These are phyloP conservation scores for Podospora tetraspora DNA, from an alignment of 495 filamentous ascomycete genomes.

Conservation along the genomic window DNA sequence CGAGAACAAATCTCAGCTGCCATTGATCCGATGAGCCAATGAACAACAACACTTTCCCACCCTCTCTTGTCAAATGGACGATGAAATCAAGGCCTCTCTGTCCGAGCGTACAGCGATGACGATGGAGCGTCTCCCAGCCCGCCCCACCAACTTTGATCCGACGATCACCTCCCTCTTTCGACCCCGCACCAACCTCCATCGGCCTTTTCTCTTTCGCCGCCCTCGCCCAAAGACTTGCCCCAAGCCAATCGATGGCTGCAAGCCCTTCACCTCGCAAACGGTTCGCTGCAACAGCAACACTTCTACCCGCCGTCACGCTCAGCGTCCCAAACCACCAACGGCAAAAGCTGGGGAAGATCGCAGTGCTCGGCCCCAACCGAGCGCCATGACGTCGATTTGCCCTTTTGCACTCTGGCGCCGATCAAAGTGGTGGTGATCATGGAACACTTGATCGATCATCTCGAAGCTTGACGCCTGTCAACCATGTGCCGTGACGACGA, in stretches of 20 bases:
- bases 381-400: neutral
- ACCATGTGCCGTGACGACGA: slow-evolving; percentile 1
- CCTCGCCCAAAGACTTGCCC: neutral
- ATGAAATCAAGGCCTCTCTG: neutral
- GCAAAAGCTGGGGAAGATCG: neutral
- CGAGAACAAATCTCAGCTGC: neutral
- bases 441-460: neutral
- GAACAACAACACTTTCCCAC: neutral
- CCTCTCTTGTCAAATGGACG: neutral
- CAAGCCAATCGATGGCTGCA: neutral
- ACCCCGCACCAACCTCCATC: neutral
- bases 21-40: neutral
- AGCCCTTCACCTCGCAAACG: neutral
- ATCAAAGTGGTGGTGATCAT: neutral
- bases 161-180: neutral
- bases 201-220: neutral
- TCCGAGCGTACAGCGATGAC: slow-evolving; percentile 9
- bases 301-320: neutral
- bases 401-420: too few species aligned
- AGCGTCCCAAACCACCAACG: neutral
- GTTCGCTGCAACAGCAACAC: neutral
- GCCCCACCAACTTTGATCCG: neutral
- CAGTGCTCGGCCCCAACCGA: neutral
- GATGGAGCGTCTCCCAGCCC: neutral
- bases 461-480: slow-evolving; percentile 1